phyloP scores from a whole-genome alignment of 2,329 filamentous ascomycete genomes.

The Trichoderma sp. region DNA sequence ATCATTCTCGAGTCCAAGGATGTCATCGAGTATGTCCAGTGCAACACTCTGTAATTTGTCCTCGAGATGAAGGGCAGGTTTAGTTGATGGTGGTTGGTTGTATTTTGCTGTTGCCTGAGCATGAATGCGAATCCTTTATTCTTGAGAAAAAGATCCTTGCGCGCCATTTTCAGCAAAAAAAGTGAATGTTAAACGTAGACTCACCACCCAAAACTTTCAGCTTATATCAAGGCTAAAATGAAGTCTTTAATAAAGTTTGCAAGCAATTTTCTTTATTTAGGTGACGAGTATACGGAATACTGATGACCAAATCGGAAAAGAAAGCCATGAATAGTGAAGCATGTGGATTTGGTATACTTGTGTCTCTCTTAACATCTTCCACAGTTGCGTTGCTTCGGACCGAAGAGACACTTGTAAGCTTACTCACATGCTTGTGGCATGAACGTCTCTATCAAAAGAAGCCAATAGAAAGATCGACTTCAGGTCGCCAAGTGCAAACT shows the following conservation, averaged over 20 bases:
- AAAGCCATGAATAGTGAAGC: too few species aligned
- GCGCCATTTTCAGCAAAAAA: background rate
- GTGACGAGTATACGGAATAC: too few species aligned
- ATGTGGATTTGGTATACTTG: too few species aligned
- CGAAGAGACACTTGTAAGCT: too few species aligned
- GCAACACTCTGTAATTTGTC: background rate
- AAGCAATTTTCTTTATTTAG: background rate
- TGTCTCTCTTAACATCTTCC: too few species aligned
- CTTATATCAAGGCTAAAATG: background rate
- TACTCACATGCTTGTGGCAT: too few species aligned
- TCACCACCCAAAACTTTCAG: background rate
- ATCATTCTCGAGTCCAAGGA: background rate
- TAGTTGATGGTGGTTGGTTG: background rate
- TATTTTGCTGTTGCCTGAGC: background rate
- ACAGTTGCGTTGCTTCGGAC: too few species aligned
- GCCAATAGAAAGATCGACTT: too few species aligned
- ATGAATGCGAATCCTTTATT: background rate
- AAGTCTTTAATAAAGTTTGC: background rate
- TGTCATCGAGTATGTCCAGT: background rate
- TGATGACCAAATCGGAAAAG: too few species aligned
- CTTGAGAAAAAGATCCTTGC: background rate
- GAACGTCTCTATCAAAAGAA: too few species aligned
- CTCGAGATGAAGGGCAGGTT: too few species aligned
- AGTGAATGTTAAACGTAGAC: background rate
- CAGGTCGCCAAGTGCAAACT: too few species aligned